Conservation (phyloP, 1,284 basidiomycete species). For the Cutaneotrichosporon sp. region DNA sequence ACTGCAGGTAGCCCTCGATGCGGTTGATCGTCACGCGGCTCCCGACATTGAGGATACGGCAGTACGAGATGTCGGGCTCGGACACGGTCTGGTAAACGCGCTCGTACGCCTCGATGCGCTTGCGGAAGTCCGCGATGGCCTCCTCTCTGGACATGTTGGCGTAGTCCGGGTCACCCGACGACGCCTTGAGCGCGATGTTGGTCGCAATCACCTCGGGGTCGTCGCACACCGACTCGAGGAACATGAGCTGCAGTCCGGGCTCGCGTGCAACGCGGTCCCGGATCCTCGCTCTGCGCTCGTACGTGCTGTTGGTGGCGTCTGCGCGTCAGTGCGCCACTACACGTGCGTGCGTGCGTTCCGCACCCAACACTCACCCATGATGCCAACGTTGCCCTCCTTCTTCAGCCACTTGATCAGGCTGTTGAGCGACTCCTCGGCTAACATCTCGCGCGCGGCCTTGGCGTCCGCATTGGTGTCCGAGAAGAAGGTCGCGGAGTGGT, state of each 20-base stretch:
- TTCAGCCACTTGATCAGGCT: conserved; percentile 94
- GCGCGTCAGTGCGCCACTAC: conserved; percentile 13
- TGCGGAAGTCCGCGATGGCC: conserved; percentile 86
- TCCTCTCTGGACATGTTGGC: conserved; percentile 80
- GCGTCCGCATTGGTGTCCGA: conserved; percentile 82
- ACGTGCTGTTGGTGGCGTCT: conserved; percentile 95
- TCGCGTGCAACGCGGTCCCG: conserved; percentile 81
- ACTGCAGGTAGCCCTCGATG: conserved; percentile 91
- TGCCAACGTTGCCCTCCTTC: conserved; percentile 95
- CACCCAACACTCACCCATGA: conserved; percentile 69
- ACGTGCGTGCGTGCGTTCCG: neutral
- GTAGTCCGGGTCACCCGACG: conserved; percentile 97
- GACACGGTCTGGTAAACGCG: conserved; percentile 93
- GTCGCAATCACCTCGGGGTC: conserved; percentile 92
- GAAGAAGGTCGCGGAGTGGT: conserved; percentile 91
- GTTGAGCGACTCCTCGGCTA: conserved; percentile 91
- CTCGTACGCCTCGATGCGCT: conserved; percentile 91
- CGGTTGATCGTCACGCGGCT: conserved; percentile 78
- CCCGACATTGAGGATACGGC: conserved; percentile 86
- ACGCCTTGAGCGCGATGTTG: conserved; percentile 94
- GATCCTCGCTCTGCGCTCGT: conserved; percentile 74
- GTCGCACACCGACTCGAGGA: conserved; percentile 92
- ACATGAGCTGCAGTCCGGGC: conserved; percentile 85
- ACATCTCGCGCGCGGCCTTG: conserved; percentile 72
- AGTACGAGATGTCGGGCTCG: conserved; percentile 80